phyloP scores from a whole-genome alignment of 495 filamentous ascomycete species.

The Aspergillus affinis region DNA sequence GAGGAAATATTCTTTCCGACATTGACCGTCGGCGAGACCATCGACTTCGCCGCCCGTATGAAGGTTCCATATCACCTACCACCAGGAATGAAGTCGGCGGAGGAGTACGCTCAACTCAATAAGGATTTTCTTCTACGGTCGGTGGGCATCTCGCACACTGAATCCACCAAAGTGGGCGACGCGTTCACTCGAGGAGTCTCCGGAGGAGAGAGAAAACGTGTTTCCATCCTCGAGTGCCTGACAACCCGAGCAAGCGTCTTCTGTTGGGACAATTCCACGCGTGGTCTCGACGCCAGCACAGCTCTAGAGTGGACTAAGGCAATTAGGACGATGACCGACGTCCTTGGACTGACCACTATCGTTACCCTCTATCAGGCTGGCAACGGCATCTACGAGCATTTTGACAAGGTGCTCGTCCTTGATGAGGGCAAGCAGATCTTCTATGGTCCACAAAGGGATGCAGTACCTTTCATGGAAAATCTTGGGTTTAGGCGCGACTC shows the following conservation, averaged over 20 bases:
- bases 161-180: slow-evolving; percentile 61
- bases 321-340: slow-evolving; percentile 45
- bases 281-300: slow-evolving; percentile 59
- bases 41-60: slow-evolving; percentile 56
- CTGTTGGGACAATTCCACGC: slow-evolving; percentile 63
- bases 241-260: slow-evolving; percentile 59
- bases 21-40: slow-evolving; percentile 66
- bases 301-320: slow-evolving; percentile 54
- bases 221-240: slow-evolving; percentile 65
- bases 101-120: background rate
- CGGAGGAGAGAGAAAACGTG: slow-evolving; percentile 76
- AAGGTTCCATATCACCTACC: background rate
- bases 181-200: slow-evolving; percentile 80
- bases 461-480: background rate
- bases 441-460: background rate
- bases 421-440: slow-evolving; percentile 50
- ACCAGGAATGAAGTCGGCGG: background rate
- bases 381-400: slow-evolving; percentile 59
- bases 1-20: slow-evolving; percentile 68
- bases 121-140: background rate
- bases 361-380: slow-evolving; percentile 61
- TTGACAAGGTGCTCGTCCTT: slow-evolving; percentile 68
- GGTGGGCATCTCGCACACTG: background rate
- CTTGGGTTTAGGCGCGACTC: background rate
- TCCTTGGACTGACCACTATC: slow-evolving; percentile 44